Evolutionary conservation across 805 yeast species (phyloP), one percentile per base, ranked within the genome.

Genomic region (Saitoella complicata): DNA sequence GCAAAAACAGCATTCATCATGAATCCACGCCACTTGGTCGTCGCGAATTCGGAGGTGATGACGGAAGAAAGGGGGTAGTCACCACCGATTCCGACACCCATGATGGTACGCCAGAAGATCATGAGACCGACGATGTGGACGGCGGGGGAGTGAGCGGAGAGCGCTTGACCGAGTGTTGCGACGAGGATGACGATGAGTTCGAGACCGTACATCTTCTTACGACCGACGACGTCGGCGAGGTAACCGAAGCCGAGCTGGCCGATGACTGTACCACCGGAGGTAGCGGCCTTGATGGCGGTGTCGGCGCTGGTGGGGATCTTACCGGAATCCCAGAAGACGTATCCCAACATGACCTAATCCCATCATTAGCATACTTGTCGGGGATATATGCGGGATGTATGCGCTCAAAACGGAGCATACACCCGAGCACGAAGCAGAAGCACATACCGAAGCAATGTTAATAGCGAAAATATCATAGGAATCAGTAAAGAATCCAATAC

Each of bases 11-110:
- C 94, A 59, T 83, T 86, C 94, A 85, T 85, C 56, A 84, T 84
- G 53, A 95, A 94, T 73, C 95, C 95, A 77, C 95, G 82, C 94
- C 94, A 85, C 65, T 81, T 84, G 21, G 38, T 35, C 32, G 33
- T 11, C n/a, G 45, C 46, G 35, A 34, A 45, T 69, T 85, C 95
- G 47, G 95, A 79, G 7, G 94, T 80, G 52, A 85, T 85, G 62
- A 85, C 80, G n/a, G 94, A 83, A 12, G 94, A 83, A 57, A 86
- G 71, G 54, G 95, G 95, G 63, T 85, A 85, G 68, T 85, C 95
- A 72, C 95, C 95, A 69, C 95, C 95, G 56, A 85, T 82, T 76
- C 95, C 95, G 56, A 86, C 79, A 71, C 95, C 95, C 84, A 78
- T 80, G 51, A 85, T 58, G 53, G 86, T 77, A 75, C 95, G 80